Conservation (phyloP, 2,329 filamentous ascomycete species). For the Paecilomyces niveus region DNA sequence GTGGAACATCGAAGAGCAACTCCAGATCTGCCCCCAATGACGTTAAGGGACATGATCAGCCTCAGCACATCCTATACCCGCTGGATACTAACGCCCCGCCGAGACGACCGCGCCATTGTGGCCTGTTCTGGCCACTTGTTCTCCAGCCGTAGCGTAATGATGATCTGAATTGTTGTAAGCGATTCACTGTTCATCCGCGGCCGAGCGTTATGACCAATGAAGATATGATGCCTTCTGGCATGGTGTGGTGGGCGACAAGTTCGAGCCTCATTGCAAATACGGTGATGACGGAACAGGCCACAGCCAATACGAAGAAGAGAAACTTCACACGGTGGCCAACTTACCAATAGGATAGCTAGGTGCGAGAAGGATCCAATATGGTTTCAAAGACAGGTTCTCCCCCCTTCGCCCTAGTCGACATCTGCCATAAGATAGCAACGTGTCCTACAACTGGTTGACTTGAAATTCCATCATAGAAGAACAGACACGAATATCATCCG, state of each 20-base stretch:
- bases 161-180: background rate
- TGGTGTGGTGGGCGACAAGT: background rate
- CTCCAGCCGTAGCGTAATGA: background rate
- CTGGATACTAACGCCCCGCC: background rate
- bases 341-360: background rate
- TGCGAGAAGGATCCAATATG: background rate
- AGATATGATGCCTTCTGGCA: background rate
- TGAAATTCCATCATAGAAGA: background rate
- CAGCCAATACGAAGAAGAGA: background rate
- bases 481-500: background rate
- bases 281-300: background rate
- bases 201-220: background rate
- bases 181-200: background rate
- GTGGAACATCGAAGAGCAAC: background rate
- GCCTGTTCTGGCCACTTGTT: background rate
- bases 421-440: background rate
- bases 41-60: background rate
- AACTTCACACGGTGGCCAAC: background rate
- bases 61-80: background rate
- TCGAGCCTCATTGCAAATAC: background rate
- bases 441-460: background rate
- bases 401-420: background rate
- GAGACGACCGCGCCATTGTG: background rate
- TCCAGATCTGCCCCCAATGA: background rate
- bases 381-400: background rate